Evolutionary conservation across 139 green algal genomes (phyloP), one percentile per base, ranked within the genome.

Genomic region (Chlorella sp.): DNA sequence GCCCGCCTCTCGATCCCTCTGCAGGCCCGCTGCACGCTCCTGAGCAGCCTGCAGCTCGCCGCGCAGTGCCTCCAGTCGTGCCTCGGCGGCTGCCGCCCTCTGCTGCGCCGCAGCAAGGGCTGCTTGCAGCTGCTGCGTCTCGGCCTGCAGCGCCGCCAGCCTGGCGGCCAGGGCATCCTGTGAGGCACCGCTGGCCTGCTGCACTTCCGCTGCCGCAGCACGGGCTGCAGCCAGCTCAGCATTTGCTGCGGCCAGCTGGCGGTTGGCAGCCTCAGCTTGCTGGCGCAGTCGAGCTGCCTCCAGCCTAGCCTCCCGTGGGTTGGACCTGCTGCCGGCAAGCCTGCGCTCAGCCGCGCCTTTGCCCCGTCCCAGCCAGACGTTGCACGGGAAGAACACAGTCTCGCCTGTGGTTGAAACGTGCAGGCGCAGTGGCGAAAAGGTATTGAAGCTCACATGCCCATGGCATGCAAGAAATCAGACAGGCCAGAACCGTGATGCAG

Each of bases 311-410:
- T 67, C 44, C 1, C 51, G 30, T 4, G 67, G 74, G 82, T 79
- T 86, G 39, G 32, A 44, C 4, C 64, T 34, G 39, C 56, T 81
- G 64, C 56, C 65, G 28, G 82, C 76, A 56, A 89, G 79, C 65
- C 60, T 80, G 47, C 80, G 64, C 72, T 84, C 85, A 4, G 76
- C 44, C 17, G 55, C 30, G 26, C 30, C 69, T 80, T 74, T 91
- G 70, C 6, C 67, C 25, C 81, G 78, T 3, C 67, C 44, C 56
- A 92, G 51, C 80, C 86, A 89, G 30, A 41, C 51, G 23, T 39
- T 38, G 69, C 89, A 91, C 30, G 55, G 71, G 68, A 92, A 92
- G 84, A 69, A 82, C 23, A 60, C 67, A 0, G 32, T 79, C 25
- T 39, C 57, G 32, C 85, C 85, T 89, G 64, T 47, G 51, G 17